phyloP scores from a whole-genome alignment of 805 yeast species.

The Candida mattraensis region DNA sequence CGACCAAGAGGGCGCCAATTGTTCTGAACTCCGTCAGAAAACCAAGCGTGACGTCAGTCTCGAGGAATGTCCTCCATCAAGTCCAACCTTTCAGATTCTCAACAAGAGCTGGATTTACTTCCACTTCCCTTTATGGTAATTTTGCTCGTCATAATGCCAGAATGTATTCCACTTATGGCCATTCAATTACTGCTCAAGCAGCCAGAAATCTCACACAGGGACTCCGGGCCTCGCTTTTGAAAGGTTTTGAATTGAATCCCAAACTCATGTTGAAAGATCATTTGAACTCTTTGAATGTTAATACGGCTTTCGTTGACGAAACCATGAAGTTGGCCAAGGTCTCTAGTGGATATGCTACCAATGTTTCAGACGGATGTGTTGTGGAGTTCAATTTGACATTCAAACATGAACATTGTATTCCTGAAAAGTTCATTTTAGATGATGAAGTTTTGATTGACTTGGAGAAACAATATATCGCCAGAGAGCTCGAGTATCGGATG shows the following conservation, averaged over 20 bases:
- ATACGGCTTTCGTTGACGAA: slow-evolving; percentile 30
- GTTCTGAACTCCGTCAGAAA: slow-evolving; percentile 6
- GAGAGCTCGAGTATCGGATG: slow-evolving; percentile 19
- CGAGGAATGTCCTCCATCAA: slow-evolving; percentile 25
- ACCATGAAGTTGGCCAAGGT: slow-evolving; percentile 36
- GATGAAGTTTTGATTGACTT: slow-evolving; percentile 43
- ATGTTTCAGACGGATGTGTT: slow-evolving; percentile 42
- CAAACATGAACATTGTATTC: slow-evolving; percentile 10
- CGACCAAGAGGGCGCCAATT: slow-evolving; percentile 12
- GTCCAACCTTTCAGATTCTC: slow-evolving; percentile 30
- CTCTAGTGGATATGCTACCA: slow-evolving; percentile 28
- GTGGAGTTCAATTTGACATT: slow-evolving; percentile 54
- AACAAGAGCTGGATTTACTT: slow-evolving; percentile 26
- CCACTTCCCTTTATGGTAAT: slow-evolving; percentile 35
- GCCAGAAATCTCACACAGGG: slow-evolving; percentile 57
- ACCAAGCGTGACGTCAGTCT: slow-evolving; percentile 16
- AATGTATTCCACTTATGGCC: slow-evolving; percentile 39
- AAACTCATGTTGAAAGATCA: slow-evolving; percentile 17
- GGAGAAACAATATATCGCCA: slow-evolving; percentile 28
- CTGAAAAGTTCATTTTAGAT: slow-evolving; percentile 43
- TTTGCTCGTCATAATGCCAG: slow-evolving; percentile 38
- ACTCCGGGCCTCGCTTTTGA: slow-evolving; percentile 36
- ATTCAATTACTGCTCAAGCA: slow-evolving; percentile 50
- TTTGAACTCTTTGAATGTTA: slow-evolving; percentile 22
- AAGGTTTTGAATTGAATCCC: slow-evolving; percentile 34